Evolutionary conservation across 805 yeast species (phyloP), one percentile per base, ranked within the genome.

Genomic region (Tetrapisispora iriomotensis): DNA sequence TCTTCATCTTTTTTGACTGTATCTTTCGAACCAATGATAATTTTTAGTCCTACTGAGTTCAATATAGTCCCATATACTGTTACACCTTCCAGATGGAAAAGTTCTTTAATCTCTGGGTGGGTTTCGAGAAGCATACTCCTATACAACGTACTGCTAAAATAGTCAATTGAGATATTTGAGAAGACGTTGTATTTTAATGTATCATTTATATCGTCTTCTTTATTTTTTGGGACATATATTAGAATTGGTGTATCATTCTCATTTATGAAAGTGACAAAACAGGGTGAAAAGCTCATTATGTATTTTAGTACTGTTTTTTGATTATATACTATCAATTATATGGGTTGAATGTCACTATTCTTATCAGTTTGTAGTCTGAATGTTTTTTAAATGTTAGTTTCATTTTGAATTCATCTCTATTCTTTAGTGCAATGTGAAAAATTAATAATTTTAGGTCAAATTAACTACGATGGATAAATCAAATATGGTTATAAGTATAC

Each of bases 101-200:
- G 36, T 19, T 40, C 37, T 22, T 51, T 52, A 8, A 55, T 43
- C 2, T 43, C 42, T 2, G 43, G 43, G n/a, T 45, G 34, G 2
- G 43, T 32, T 23, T 50, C 51, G 2, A 45, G 21, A 18, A 49
- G 38, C 10, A 41, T 31, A 9, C 22, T 34, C 13, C 37, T 40
- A 22, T 50, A 52, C 29, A 54, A 42, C 24, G 44, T 43, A 44
- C 59, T 55, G 10, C 51, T 56, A 34, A 60, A 58, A 34, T 57
- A 58, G 31, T 60, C 64, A 26, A 58, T 24, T 1, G 64, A 50
- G 21, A 56, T 50, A 40, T 60, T 60, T 1, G 62, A 56, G 19
- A 57, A 45, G 5, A 56, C 56, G 36, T 58, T 57, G 41, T 45
- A 60, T 38, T 58, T 53, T 21, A 60, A 38, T 6, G 45, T 53